A percentile compares a stretch with the other conserved stretches of the same genome.
phyloP scores from a whole-genome alignment of 2,329 filamentous ascomycete genomes.

The Aspergillus melleus region DNA sequence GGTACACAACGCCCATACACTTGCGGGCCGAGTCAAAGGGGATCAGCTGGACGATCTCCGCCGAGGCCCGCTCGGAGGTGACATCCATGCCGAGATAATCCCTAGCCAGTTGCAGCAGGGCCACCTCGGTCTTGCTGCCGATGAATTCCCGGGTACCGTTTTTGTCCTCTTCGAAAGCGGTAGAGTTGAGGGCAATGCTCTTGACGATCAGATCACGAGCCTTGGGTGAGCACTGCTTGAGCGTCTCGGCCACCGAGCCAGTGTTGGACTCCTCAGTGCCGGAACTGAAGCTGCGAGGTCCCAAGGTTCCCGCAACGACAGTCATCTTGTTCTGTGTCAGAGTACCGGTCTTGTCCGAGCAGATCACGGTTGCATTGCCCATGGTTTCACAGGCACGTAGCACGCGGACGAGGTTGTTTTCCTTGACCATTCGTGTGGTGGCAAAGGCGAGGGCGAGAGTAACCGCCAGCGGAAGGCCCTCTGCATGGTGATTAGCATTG shows the following conservation, averaged over 20 bases:
- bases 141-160: conserved; percentile 67
- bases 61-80: conserved; percentile 61
- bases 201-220: conserved; percentile 40
- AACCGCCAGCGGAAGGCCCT: conserved; percentile 75
- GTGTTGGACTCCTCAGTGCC: conserved; percentile 17
- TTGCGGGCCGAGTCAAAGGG: conserved; percentile 76
- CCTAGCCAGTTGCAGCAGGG: conserved; percentile 68
- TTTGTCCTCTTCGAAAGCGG: conserved; percentile 74
- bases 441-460: conserved; percentile 75
- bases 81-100: conserved; percentile 69
- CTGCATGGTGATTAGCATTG: conserved; percentile 45
- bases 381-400: conserved; percentile 78
- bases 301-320: conserved; percentile 70
- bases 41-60: conserved; percentile 64
- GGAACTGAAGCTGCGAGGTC: conserved; percentile 58
- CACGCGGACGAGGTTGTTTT: conserved; percentile 75
- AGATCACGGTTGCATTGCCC: conserved; percentile 78
- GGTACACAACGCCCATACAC: conserved; percentile 56
- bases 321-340: conserved; percentile 75
- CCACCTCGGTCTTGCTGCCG: conserved; percentile 76
- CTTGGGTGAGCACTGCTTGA: conserved; percentile 33
- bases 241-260: conserved; percentile 24
- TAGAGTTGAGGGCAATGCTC: conserved; percentile 57
- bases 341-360: conserved; percentile 77
- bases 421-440: conserved; percentile 73